Base-by-base conservation (phyloP, 179 eudicot species). In the Spergularia azorica region DNA sequence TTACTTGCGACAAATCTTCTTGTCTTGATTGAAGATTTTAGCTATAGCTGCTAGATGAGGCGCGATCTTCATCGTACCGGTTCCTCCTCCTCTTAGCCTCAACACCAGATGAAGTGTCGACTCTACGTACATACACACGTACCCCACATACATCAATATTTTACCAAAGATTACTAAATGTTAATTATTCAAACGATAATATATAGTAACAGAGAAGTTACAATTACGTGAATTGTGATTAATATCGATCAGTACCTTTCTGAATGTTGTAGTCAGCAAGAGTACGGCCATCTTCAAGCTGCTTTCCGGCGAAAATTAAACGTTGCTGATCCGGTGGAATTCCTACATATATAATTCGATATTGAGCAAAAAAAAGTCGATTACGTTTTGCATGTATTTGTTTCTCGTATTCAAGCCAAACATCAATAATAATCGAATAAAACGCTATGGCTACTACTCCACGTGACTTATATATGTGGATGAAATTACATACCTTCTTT, bases 81-180 rank as follows among this genome's bases (percentile, higher is more conserved):
- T n/a, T 0, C 63, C 63, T 59, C 63, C 63, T 59, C 63, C 63
- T 18, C 63, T 59, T 21, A 59, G 17, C 63, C 63, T 59, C 63
- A 59, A 6, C 63, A 59, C 32, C 10, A 59, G 63, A n/a, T 59
- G 63, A 5, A 59, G 63, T n/a, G 63, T 59, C 6, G 63, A 59
- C 21, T 59, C 63, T 59, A 59, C 26, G 32, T 43, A 59, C 48
- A 43, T 43, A 4, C 5, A 59, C 9, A n/a, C 8, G 9, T 5
- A n/a, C 3, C 2, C 1, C 7, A 14, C 5, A 43, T 7, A 43
- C 48, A 43, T 43, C 8, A 43, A 43, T 43, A 43, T 43, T 43
- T 43, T 4, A 57, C 15, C 60, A 57, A 26, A 26, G 32, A 26
- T 26, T 26, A 26, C 32, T 26, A 26, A 26, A 26, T 5, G 17